Evolutionary conservation across 306 rosid genomes (phyloP).

Genomic region (Dryas drummondii): DNA sequence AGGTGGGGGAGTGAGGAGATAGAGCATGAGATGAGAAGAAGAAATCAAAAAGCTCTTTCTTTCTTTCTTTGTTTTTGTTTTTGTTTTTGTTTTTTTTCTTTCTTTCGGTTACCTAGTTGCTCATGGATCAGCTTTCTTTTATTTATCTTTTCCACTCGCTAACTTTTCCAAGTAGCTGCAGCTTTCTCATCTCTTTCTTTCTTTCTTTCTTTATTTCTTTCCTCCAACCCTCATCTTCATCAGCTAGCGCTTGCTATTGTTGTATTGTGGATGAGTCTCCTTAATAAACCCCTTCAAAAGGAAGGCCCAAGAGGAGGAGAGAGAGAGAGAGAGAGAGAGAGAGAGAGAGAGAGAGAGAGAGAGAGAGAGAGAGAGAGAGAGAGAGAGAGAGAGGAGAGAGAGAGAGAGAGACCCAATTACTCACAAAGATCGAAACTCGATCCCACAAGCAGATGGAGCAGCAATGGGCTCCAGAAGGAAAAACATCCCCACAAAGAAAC

Average conservation of each 20-base stretch:
- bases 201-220: slow-evolving; percentile 40
- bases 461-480: slow-evolving; percentile 76
- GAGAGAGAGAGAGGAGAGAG: slow-evolving; percentile 25
- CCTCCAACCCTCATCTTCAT: slow-evolving; percentile 60
- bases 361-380: slow-evolving; percentile 19
- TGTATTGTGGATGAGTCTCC: slow-evolving; percentile 51
- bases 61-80: slow-evolving; percentile 27
- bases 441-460: slow-evolving; percentile 59
- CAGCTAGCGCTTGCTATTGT: slow-evolving; percentile 19
- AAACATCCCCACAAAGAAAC: slow-evolving; percentile 82
- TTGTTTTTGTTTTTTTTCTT: slow-evolving; percentile 41
- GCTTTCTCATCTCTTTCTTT: slow-evolving; percentile 36
- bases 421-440: slow-evolving; percentile 66
- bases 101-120: slow-evolving; percentile 50
- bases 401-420: slow-evolving; percentile 51
- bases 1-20: too few relatives aligned
- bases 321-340: slow-evolving; percentile 28
- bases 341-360: slow-evolving; percentile 37
- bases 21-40: not conserved
- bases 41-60: slow-evolving; percentile 30
- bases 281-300: slow-evolving; percentile 52
- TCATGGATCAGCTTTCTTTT: slow-evolving; percentile 59
- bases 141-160: slow-evolving; percentile 35
- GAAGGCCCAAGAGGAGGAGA: slow-evolving; percentile 8
- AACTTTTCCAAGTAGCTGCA: slow-evolving; percentile 41